phyloP scores from a whole-genome alignment of 73 alveolate species.

The Tetrahymena borealis region DNA sequence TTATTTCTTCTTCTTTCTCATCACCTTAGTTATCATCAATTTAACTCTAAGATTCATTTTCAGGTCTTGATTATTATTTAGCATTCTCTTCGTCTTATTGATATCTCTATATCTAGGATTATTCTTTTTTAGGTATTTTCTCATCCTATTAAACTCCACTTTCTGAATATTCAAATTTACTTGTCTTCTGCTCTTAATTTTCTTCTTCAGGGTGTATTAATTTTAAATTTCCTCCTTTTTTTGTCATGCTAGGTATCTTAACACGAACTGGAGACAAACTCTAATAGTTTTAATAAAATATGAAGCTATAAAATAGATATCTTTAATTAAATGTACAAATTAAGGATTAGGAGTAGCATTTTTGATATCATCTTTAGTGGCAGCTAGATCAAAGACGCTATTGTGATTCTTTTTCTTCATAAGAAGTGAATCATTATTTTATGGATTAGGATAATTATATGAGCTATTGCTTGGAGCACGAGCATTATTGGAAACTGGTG shows the following conservation, averaged over 20 bases:
- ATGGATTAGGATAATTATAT: neutral
- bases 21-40: neutral
- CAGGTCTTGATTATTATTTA: neutral
- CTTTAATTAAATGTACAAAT: neutral
- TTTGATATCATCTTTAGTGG: neutral
- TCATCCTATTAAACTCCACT: neutral
- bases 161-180: neutral
- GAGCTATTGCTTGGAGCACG: neutral
- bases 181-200: neutral
- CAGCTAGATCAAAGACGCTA: neutral
- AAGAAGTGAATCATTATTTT: neutral
- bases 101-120: too few species aligned
- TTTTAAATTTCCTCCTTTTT: neutral
- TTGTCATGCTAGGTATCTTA: neutral
- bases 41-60: neutral
- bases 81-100: neutral
- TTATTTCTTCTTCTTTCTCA: neutral
- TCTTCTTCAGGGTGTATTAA: neutral
- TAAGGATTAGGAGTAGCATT: neutral
- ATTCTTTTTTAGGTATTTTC: neutral
- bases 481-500: neutral
- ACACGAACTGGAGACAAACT: neutral
- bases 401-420: neutral
- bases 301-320: neutral
- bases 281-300: neutral